Base-by-base conservation (phyloP, 2,329 filamentous ascomycete species). In the Arthroderma uncinatum region DNA sequence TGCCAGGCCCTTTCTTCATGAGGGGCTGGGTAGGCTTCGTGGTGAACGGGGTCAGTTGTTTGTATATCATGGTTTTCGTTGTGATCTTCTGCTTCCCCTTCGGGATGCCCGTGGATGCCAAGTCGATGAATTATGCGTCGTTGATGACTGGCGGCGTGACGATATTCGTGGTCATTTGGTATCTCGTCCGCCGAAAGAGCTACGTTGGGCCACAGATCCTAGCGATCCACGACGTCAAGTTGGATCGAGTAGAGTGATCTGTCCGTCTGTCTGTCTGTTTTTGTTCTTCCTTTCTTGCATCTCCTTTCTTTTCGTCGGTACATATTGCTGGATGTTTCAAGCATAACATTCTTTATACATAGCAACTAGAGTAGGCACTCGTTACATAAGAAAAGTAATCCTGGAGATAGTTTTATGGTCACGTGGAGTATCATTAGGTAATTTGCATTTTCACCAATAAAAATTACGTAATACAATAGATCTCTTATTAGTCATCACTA, bases 1-100 rank as follows among this genome's bases (percentile, higher is more conserved):
- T 73, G 2, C 67, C 68, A 1, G 81, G 80, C 0, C 74, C 76
- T 1, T 83, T 83, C 67, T 74, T 75, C 62, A 74, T 83, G 64
- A 68, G 65, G 54, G 78, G 79, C 7, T 71, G 65, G 4, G 65
- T 74, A n/a, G 80, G 80, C 1, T 76, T 70, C 40, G 59, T 69
- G 1, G 64, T 83, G 63, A 83, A 83, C 62, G 57, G 68, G 9
- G 60, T 77, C 3, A 72, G 79, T 5, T 77, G 80, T 36, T 37
- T 77, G 40, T 77, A 82, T 55, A 82, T 83, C 56, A 64, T 75
- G 1, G 69, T 80, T 19, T 83, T 82, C 62, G 73, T 79, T 55
- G 70, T 81, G n/a, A 77, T 83, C 58, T 83, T 79, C 68, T 82
- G 79, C 64, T 83, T 83, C 70, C 80, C 79, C 0, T 79, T 74